phyloP scores from a whole-genome alignment of 106 monocot genomes.

The Iris macrosiphon region DNA sequence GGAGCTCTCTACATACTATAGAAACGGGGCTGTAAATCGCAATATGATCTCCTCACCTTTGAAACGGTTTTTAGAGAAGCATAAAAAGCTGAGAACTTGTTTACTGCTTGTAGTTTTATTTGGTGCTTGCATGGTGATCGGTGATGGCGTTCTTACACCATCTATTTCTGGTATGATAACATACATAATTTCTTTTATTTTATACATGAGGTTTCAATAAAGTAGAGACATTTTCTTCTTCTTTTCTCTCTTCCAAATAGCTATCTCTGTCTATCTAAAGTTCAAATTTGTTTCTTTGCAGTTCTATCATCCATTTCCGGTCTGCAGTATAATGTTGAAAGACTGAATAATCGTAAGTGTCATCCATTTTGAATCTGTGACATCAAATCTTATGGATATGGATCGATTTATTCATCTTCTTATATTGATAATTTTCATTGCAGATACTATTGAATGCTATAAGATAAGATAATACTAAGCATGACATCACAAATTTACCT shows the following conservation, averaged over 20 bases:
- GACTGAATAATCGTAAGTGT: constrained; percentile 41
- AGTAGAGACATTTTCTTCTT: no score
- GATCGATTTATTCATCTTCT: no score
- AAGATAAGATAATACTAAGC: no score
- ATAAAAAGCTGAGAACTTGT: constrained; percentile 38
- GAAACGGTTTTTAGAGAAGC: constrained; percentile 39
- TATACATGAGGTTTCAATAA: no score
- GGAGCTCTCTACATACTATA: constrained; percentile 82
- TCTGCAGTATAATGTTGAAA: constrained; percentile 35
- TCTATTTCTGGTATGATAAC: constrained; percentile 38
- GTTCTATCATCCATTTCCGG: constrained; percentile 49
- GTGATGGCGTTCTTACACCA: constrained; percentile 71
- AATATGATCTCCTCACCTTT: constrained; percentile 9
- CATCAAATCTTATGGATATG: no score
- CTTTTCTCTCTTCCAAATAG: not conserved
- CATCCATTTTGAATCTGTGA: no score
- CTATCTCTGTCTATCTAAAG: constrained; percentile 1
- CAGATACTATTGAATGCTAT: no score
- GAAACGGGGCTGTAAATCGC: constrained; percentile 24
- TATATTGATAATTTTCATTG: no score
- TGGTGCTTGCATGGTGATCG: constrained; percentile 58
- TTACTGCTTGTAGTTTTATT: constrained; percentile 45
- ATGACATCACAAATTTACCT: no score
- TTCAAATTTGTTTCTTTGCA: constrained; percentile 21
- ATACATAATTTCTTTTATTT: not conserved